Evolutionary conservation across 257 asterid species (phyloP).

Genomic region (Penstemon newberryi): DNA sequence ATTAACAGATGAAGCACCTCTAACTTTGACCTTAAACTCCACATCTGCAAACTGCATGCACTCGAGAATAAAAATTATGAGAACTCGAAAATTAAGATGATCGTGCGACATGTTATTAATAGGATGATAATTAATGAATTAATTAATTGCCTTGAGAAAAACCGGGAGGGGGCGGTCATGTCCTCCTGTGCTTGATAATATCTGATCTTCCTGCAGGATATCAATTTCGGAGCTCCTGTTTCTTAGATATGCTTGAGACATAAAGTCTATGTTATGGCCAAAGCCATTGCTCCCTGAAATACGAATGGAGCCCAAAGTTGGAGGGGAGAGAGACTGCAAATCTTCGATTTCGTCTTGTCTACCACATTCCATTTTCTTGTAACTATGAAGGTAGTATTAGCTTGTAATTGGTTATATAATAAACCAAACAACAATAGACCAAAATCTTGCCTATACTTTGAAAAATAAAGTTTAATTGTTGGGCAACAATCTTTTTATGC

Average conservation of each 20-base stretch:
- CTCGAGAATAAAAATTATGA: not conserved
- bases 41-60: constrained; percentile 78
- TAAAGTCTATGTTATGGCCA: constrained; percentile 59
- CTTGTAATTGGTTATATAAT: constrained; percentile 24
- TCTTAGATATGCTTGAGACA: constrained; percentile 52
- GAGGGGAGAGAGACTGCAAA: constrained; percentile 46
- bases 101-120: no score
- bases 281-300: constrained; percentile 64
- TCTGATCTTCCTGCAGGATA: constrained; percentile 44
- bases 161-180: constrained; percentile 71
- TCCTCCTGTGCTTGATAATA: constrained; percentile 19
- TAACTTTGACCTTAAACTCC: constrained; percentile 69
- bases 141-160: constrained; percentile 62
- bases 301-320: constrained; percentile 58
- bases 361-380: constrained; percentile 46
- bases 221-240: constrained; percentile 58
- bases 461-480: constrained; percentile 42
- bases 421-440: constrained; percentile 34
- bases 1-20: constrained; percentile 45
- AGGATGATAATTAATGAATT: not conserved
- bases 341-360: constrained; percentile 62
- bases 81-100: not conserved
- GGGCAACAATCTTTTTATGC: constrained; percentile 73
- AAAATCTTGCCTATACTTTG: constrained; percentile 41
- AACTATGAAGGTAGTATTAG: not conserved